A percentile compares a stretch with the other conserved stretches of the same genome.
Conservation (phyloP, 2,329 filamentous ascomycete species). For the Orbilia brochopaga region DNA sequence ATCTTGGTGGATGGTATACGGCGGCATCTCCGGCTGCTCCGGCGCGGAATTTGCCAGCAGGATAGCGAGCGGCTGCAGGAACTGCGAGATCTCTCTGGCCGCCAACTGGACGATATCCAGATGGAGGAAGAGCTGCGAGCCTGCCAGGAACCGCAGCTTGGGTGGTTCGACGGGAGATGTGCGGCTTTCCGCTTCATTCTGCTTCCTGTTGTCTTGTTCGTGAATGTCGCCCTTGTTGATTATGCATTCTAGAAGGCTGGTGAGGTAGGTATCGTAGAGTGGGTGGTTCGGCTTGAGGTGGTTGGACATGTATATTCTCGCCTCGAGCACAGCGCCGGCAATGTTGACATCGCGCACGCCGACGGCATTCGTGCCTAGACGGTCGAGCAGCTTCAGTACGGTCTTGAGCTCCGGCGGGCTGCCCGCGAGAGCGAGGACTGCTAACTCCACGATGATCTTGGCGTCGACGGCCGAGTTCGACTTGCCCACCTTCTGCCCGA, state of each 20-base stretch:
- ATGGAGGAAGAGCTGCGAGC: conserved; percentile 47
- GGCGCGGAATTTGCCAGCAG: conserved; percentile 71
- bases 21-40: conserved; percentile 56
- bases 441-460: conserved; percentile 82
- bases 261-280: conserved; percentile 81
- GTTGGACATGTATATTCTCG: conserved; percentile 77
- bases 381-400: conserved; percentile 81
- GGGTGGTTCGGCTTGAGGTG: conserved; percentile 72
- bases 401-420: conserved; percentile 83
- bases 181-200: conserved; percentile 72
- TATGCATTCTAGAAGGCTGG: conserved; percentile 81
- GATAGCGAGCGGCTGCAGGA: conserved; percentile 84
- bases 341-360: conserved; percentile 71
- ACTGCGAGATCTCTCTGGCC: conserved; percentile 82
- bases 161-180: conserved; percentile 39
- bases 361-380: conserved; percentile 74
- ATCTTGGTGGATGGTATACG: conserved; percentile 52
- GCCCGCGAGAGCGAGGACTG: conserved; percentile 75
- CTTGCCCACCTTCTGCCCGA: conserved; percentile 92
- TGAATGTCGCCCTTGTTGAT: conserved; percentile 88
- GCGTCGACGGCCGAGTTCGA: conserved; percentile 80
- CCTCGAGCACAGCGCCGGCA: conserved; percentile 76
- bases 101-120: conserved; percentile 63
- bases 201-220: conserved; percentile 73
- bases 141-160: conserved; percentile 44